Base-by-base conservation (phyloP, 2,329 filamentous ascomycete genomes). In the Sordariomycetes sp. region DNA sequence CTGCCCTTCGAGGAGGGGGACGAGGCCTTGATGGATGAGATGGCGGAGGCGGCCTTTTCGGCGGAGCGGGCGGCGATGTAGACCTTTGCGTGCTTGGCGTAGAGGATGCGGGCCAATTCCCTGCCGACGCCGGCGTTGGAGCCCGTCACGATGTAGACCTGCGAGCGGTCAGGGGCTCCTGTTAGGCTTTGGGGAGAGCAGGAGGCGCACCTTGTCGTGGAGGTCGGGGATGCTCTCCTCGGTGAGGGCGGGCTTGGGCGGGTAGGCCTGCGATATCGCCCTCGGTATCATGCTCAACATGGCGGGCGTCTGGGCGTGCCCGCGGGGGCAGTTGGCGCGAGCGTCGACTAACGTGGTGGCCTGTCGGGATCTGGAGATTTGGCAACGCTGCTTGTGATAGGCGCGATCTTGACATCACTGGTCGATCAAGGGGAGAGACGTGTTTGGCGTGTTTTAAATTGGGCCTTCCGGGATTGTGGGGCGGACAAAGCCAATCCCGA, bases 151-250 rank as follows among this genome's bases (percentile, higher is more conserved):
- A 84, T 72, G 67, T 72, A 75, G 36, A 80, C 75, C 69, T 69
- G 48, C n/a, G 34, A 42, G 2, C 2, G 54, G 56, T 58, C 34
- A 57, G 51, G 12, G 50, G 39, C 15, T 28, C 28, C 28, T 58
- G 42, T 54, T n/a, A 12, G 13, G 10, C 34, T 3, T n/a, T 17
- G 25, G 52, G 36, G 17, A 20, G 50, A 50, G 10, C 24, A 7
- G 59, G 54, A 2, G 17, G 10, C 22, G 45, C 67, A 89, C 86
- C 90, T 68, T 68, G 17, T 67, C 69, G 62, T 72, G 72, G 65
- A 69, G 72, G 17, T 69, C 65, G 0, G 90, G 88, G 24, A 96
- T 79, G 65, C 97, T 90, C 68, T 95, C 32, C 42, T 62, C 61
- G 2, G 63, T 64, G 39, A 65, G 63, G 10, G 42, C 59, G 13